A percentile compares a stretch with the other conserved stretches of the same genome.
These are phyloP conservation scores for Wickerhamiella shivajii DNA, from an alignment of 805 yeast genomes.

Conservation along the genomic window DNA sequence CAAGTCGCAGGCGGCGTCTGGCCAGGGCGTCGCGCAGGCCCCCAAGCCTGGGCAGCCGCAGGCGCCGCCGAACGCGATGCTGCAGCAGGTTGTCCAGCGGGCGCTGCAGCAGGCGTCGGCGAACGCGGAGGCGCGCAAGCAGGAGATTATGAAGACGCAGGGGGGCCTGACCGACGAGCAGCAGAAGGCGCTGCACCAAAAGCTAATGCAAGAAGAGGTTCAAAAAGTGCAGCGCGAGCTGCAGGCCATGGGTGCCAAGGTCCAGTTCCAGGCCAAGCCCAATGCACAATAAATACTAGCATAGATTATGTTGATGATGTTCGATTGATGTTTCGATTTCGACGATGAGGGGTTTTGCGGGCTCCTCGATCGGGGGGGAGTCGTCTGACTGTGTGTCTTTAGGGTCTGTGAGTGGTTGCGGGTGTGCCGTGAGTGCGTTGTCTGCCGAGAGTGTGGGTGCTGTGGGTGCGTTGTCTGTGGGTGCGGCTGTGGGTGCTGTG, in stretches of 20 bases:
- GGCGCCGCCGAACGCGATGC: slow-evolving; percentile 6
- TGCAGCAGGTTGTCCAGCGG: slow-evolving; percentile 12
- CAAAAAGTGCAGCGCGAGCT: slow-evolving; percentile 13
- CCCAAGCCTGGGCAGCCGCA: slow-evolving; percentile 7
- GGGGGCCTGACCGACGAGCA: slow-evolving; percentile 12
- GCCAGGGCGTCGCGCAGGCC: slow-evolving; percentile 1
- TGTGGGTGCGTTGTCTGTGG: slow-evolving; percentile 2
- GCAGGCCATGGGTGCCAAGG: slow-evolving; percentile 11
- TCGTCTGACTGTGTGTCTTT: too few species aligned
- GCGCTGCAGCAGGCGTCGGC: slow-evolving; percentile 10
- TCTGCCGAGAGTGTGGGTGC: not conserved
- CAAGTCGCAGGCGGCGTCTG: not conserved
- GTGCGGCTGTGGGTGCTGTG: not conserved
- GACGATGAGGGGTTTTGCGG: not conserved
- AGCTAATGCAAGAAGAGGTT: slow-evolving; percentile 17
- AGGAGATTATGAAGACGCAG: slow-evolving; percentile 11
- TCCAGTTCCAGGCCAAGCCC: slow-evolving; percentile 4
- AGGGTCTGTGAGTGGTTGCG: too few species aligned
- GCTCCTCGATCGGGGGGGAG: too few species aligned
- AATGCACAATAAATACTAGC: not conserved
- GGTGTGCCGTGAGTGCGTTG: too few species aligned
- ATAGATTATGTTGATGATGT: not conserved
- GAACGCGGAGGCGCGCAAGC: slow-evolving; percentile 12
- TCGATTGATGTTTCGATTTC: not conserved
- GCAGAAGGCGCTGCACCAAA: slow-evolving; percentile 12